Conservation (phyloP, 2,329 filamentous ascomycete genomes). For the Didymella glomerata region DNA sequence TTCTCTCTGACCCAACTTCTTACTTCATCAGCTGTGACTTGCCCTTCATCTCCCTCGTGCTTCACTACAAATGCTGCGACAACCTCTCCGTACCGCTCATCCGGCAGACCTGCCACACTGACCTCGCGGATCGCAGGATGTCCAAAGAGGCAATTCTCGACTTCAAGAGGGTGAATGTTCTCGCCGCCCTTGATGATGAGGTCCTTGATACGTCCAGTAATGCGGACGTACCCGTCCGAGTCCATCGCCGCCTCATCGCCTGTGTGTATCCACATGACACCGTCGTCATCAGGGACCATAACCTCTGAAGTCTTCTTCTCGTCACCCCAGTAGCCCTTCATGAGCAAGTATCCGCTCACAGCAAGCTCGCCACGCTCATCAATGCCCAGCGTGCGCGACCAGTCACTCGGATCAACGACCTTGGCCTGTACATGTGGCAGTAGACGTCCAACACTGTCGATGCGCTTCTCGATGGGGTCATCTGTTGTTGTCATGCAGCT, state of each 20-base stretch:
- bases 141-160: slow-evolving; percentile 85
- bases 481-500: slow-evolving; percentile 79
- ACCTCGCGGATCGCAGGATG: slow-evolving; percentile 76
- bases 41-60: slow-evolving; percentile 46
- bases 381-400: slow-evolving; percentile 66
- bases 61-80: slow-evolving; percentile 83
- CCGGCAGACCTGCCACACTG: slow-evolving; percentile 83
- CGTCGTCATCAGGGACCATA: slow-evolving; percentile 64
- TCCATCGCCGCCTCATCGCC: slow-evolving; percentile 94
- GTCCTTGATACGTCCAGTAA: slow-evolving; percentile 93
- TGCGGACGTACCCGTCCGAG: slow-evolving; percentile 80
- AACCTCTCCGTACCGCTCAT: slow-evolving; percentile 83
- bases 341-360: slow-evolving; percentile 83
- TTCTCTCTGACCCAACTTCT: slow-evolving; percentile 74
- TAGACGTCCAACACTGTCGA: slow-evolving; percentile 77
- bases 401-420: slow-evolving; percentile 75
- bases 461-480: slow-evolving; percentile 77
- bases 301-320: slow-evolving; percentile 73
- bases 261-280: slow-evolving; percentile 83
- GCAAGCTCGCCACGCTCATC: slow-evolving; percentile 81
- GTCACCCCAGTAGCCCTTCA: slow-evolving; percentile 91
- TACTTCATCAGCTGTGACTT: slow-evolving; percentile 67
- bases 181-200: slow-evolving; percentile 94
- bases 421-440: slow-evolving; percentile 84
- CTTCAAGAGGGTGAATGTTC: slow-evolving; percentile 92